phyloP scores from a whole-genome alignment of 2,329 filamentous ascomycete genomes.

The Aspergillus sp. region DNA sequence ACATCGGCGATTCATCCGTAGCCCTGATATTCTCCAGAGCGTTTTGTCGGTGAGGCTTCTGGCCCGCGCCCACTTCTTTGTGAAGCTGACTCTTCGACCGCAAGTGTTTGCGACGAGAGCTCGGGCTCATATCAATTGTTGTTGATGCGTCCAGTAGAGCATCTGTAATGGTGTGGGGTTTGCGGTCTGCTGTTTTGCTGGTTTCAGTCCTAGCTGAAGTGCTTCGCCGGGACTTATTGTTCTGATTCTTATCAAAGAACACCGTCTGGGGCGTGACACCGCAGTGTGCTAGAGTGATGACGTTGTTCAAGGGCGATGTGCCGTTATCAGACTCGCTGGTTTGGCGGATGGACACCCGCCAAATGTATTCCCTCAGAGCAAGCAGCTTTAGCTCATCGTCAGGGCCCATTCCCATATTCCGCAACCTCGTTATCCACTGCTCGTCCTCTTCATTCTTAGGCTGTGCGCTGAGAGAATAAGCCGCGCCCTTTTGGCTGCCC shows the following conservation, averaged over 20 bases:
- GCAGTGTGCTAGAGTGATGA: conserved; percentile 73
- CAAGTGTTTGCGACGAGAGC: conserved; percentile 45
- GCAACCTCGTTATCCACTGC: conserved; percentile 81
- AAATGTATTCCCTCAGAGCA: conserved; percentile 84
- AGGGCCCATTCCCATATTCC: conserved; percentile 74
- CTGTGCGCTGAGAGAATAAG: conserved; percentile 57
- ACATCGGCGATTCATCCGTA: conserved; percentile 24
- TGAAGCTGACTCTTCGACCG: conserved; percentile 42
- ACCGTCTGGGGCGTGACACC: conserved; percentile 83
- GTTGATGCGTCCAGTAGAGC: conserved; percentile 89
- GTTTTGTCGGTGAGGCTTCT: conserved; percentile 17
- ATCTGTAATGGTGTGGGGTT: conserved; percentile 78
- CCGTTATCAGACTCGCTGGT: conserved; percentile 48
- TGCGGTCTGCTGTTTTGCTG: conserved; percentile 38
- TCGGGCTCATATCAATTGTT: conserved; percentile 68
- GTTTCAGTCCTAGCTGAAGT: conserved; percentile 26
- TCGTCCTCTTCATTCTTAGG: conserved; percentile 89
- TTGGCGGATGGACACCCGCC: conserved; percentile 75
- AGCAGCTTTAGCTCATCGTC: conserved; percentile 92
- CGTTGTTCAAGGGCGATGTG: conserved; percentile 59
- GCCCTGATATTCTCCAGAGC: conserved; percentile 21
- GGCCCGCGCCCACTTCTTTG: conserved; percentile 25
- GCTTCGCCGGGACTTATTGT: conserved; percentile 43
- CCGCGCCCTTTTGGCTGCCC: conserved; percentile 49
- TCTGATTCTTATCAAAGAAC: conserved; percentile 78